Evolutionary conservation across 1,139 yeast species (phyloP).

Genomic region (Taphrina populina): DNA sequence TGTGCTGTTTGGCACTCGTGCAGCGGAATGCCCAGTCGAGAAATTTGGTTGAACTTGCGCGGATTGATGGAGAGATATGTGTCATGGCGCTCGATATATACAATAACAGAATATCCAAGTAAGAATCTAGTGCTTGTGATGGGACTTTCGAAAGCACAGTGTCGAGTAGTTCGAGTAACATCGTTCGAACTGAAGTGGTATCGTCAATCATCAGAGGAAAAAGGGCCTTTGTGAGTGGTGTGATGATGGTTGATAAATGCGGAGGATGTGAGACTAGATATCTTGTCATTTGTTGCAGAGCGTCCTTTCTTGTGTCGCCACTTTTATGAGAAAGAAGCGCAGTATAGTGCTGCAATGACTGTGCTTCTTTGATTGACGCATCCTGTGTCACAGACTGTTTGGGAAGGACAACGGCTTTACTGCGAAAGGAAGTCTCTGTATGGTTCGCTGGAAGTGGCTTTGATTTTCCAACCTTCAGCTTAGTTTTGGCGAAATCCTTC

Average conservation of each 20-base stretch:
- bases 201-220: slow-evolving; percentile 63
- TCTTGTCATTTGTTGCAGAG: slow-evolving; percentile 28
- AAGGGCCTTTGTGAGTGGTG: slow-evolving; percentile 56
- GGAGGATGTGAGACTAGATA: slow-evolving; percentile 36
- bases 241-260: slow-evolving; percentile 30
- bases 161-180: slow-evolving; percentile 49
- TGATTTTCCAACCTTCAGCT: slow-evolving; percentile 84
- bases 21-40: slow-evolving; percentile 55
- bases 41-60: slow-evolving; percentile 68
- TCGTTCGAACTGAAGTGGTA: slow-evolving; percentile 63
- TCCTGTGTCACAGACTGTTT: slow-evolving; percentile 51
- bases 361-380: slow-evolving; percentile 20
- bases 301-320: slow-evolving; percentile 44
- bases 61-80: slow-evolving; percentile 72
- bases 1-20: slow-evolving; percentile 37
- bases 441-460: slow-evolving; percentile 67
- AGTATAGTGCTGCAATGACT: slow-evolving; percentile 48
- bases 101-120: slow-evolving; percentile 63
- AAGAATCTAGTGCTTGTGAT: slow-evolving; percentile 52
- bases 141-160: slow-evolving; percentile 5
- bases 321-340: slow-evolving; percentile 79
- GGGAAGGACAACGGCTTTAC: slow-evolving; percentile 68
- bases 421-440: slow-evolving; percentile 80
- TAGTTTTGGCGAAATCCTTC: slow-evolving; percentile 53
- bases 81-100: slow-evolving; percentile 95